Evolutionary conservation across 1,139 yeast genomes (phyloP).

Genomic region (Lodderomyces pseudojiufengensis): DNA sequence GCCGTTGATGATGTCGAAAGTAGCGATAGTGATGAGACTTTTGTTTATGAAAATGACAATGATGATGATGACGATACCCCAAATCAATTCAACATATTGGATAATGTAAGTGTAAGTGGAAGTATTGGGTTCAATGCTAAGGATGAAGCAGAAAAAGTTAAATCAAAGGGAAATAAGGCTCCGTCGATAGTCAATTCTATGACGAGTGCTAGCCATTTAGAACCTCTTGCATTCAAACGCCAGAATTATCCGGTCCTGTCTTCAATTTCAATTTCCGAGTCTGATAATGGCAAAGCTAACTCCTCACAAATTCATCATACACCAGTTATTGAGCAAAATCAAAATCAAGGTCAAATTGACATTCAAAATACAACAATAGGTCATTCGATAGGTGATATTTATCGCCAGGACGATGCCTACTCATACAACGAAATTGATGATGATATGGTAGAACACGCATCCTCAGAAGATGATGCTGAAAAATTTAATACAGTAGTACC

Average conservation of each 20-base stretch:
- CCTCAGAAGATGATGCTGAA: constrained; percentile 29
- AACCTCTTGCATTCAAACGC: constrained; percentile 11
- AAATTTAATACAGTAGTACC: constrained; percentile 6
- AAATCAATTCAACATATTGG: constrained; percentile 10
- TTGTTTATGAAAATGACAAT: constrained; percentile 71
- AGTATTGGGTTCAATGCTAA: constrained; percentile 4
- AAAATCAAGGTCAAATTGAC: neutral
- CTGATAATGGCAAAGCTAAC: constrained; percentile 2
- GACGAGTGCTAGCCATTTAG: constrained; percentile 20
- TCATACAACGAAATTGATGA: constrained; percentile 33
- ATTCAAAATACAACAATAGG: constrained; percentile 8
- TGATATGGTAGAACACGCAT: constrained; percentile 27
- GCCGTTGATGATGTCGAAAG: constrained; percentile 89
- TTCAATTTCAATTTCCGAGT: constrained; percentile 11
- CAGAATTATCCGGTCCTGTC: constrained; percentile 13
- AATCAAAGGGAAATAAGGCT: constrained; percentile 10
- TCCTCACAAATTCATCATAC: neutral
- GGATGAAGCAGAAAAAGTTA: constrained; percentile 4
- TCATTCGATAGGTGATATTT: constrained; percentile 11
- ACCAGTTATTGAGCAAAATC: neutral
- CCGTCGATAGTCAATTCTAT: constrained; percentile 21
- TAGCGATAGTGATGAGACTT: constrained; percentile 88
- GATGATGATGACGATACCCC: constrained; percentile 13
- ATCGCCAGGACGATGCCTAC: constrained; percentile 19
- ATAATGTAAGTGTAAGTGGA: constrained; percentile 14